A percentile compares a stretch with the other conserved stretches of the same genome.
Evolutionary conservation across 2,329 filamentous ascomycete species (phyloP).

Genomic region (Colletotrichum ledebouriae): DNA sequence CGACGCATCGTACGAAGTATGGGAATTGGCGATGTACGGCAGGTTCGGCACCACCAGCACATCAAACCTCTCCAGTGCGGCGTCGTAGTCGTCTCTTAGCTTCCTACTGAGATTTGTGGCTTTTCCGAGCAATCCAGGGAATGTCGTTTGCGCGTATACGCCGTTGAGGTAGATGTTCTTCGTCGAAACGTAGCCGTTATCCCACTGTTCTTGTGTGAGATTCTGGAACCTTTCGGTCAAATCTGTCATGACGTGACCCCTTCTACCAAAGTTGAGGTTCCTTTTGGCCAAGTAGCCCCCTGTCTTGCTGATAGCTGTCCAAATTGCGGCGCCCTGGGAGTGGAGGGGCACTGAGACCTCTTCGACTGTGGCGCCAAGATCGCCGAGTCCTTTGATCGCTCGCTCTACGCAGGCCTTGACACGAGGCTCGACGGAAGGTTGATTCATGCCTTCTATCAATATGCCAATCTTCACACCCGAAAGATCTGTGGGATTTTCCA

Average conservation of each 20-base stretch:
- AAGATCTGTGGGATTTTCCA: not conserved
- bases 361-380: conserved; percentile 58
- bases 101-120: conserved; percentile 27
- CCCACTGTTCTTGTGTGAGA: conserved; percentile 29
- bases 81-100: conserved; percentile 31
- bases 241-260: conserved; percentile 47
- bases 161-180: conserved; percentile 62
- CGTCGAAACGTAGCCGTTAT: conserved; percentile 35
- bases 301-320: conserved; percentile 53
- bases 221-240: conserved; percentile 50
- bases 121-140: conserved; percentile 8
- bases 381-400: conserved; percentile 52
- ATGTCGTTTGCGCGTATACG: conserved; percentile 45
- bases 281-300: conserved; percentile 29
- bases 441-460: conserved; percentile 3
- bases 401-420: conserved; percentile 51
- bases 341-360: conserved; percentile 64
- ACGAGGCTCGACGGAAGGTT: conserved; percentile 4
- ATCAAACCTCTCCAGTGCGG: conserved; percentile 8
- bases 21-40: conserved; percentile 29
- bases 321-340: conserved; percentile 60
- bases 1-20: conserved; percentile 42
- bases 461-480: conserved; percentile 49
- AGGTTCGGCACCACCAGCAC: conserved; percentile 11
- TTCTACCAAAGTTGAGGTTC: conserved; percentile 27